Evolutionary conservation across 306 rosid species (phyloP), one percentile per base, ranked within the genome.

Genomic region (Calophaca sinica): DNA sequence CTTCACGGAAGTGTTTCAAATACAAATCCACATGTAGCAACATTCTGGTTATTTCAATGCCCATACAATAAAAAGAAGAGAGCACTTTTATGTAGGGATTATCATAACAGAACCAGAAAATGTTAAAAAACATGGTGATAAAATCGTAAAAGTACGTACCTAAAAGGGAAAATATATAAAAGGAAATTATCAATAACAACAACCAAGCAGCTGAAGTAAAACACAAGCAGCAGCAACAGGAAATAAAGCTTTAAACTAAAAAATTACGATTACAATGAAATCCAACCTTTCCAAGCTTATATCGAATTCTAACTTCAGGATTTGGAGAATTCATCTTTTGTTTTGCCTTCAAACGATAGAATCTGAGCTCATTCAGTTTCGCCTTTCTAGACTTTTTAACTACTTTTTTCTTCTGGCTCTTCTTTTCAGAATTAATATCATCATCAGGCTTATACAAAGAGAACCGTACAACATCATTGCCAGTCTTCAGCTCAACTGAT

Each of bases 311-410:
- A 82, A 93, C 96, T 85, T 84, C 91, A 35, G 98, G 96, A 77
- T 91, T 93, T 68, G 94, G 92, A 66, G 98, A 93, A 28, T 84
- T 87, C 89, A 85, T 91, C 87, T 93, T 88, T 88, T 88, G 88
- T 81, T 82, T 88, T 60, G 92, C 98, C 94, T 89, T 91, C 83
- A 91, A 78, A 42, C 97, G 96, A 61, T 84, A 91, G 74, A 89
- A 87, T 70, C 87, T 87, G 53, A 93, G 91, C 80, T 91, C 96
- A 71, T 89, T 93, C 76, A 87, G 3, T 82, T 93, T 93, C 73
- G 88, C 92, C 83, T 78, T 90, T 80, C 74, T 92, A 72, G 96
- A 92, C 84, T 84, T 79, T 73, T 80, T 86, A 46, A 78, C 79
- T 36, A 49, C 75, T 64, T 82, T 89, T 49, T 38, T 73, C 78